Evolutionary conservation across 164 flowering plant genomes (phyloP), one percentile per base, ranked within the genome.

Genomic region (Buxus sempervirens): DNA sequence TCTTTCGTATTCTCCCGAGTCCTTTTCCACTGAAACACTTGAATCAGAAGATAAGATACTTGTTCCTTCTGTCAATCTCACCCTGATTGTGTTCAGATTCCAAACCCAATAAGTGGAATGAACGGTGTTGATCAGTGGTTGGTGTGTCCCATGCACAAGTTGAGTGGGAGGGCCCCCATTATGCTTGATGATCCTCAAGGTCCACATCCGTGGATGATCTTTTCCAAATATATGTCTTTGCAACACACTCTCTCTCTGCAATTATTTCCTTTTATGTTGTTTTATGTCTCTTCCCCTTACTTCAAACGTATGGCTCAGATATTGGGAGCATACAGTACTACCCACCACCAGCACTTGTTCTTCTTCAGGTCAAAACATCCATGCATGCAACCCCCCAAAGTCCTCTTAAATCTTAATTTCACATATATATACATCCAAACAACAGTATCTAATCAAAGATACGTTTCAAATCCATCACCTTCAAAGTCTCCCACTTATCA

Each of bases 351-450:
- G 13, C 59, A 21, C 49, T 49, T 58, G 22, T 68, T 57, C 56
- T 69, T 38, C 38, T 32, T 57, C 62, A 45, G 60, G 75, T 72
- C 75, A 76, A 76, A 76, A 5, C 51, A 60, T 54, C 65, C 79
- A 76, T 76, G 79, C 79, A 76, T 55, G 73, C 67, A 66, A 65
- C 60, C 22, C 51, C 45, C 45, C 45, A 12, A 41, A 12, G 45
- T 12, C 45, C 45, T 41, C 45, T 41, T 41, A 66, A 41, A 49
- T 57, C 49, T 49, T 27, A 38, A 38, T 25, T 32, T 65, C 57
- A 12, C 45, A n/a, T 60, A 65, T 65, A 49, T 42, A 54, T 2
- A 24, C 57, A 54, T 6, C 15, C 57, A 7, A 22, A 6, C 64
- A 59, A 59, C 64, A 48, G 64, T 48, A 68, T 58, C 61, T 16